A percentile compares a stretch with the other conserved stretches of the same genome.
phyloP scores from a whole-genome alignment of 192 early-diverging fungal genomes.

The Dissophora ornata region DNA sequence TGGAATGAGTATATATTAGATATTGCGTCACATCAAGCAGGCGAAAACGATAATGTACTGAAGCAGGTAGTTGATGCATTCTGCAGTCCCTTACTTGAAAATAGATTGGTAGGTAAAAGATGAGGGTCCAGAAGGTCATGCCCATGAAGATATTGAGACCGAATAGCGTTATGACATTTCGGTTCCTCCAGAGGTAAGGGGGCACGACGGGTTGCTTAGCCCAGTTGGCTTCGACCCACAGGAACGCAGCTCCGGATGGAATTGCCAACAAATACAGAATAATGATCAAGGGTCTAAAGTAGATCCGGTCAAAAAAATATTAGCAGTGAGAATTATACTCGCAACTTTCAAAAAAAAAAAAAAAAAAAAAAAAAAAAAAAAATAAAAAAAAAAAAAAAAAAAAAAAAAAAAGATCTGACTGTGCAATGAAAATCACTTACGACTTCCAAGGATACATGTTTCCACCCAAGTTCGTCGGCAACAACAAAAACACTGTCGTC shows the following conservation, averaged over 20 bases:
- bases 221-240: constrained; percentile 71
- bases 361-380: constrained; percentile 60
- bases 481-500: constrained; percentile 68
- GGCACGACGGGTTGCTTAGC: constrained; percentile 83
- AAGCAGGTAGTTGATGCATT: neutral
- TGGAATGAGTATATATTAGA: too few species aligned
- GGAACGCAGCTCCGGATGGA: constrained; percentile 60
- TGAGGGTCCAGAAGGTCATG: constrained; percentile 66
- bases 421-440: constrained; percentile 47
- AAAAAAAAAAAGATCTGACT: too few species aligned
- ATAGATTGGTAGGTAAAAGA: constrained; percentile 86
- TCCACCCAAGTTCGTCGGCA: constrained; percentile 81
- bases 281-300: constrained; percentile 60
- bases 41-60: too few species aligned
- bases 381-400: too few species aligned
- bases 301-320: neutral
- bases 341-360: constrained; percentile 4
- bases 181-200: constrained; percentile 70
- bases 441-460: constrained; percentile 74
- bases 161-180: constrained; percentile 71
- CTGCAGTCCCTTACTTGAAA: constrained; percentile 69
- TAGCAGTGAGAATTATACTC: too few species aligned
- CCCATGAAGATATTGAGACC: constrained; percentile 71
- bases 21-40: too few species aligned
- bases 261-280: constrained; percentile 60